Evolutionary conservation across 495 filamentous ascomycete genomes (phyloP).

Genomic region (Trichoderma erinaceum): DNA sequence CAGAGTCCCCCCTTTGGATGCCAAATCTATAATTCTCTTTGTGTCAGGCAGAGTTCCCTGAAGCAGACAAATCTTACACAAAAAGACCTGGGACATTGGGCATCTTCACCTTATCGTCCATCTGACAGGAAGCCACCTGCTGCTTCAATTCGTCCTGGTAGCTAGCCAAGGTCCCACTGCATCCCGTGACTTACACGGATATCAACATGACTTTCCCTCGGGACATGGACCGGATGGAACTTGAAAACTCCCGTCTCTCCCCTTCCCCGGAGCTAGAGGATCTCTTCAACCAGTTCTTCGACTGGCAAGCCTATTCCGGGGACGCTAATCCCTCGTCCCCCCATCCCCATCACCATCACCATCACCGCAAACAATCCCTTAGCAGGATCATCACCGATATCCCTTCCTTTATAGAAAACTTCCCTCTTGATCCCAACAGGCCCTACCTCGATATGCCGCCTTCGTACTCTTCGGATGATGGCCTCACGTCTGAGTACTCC

Average conservation of each 20-base stretch:
- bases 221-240: constrained; percentile 9
- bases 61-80: constrained; percentile 16
- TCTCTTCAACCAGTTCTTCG: constrained; percentile 15
- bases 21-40: constrained; percentile 18
- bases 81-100: constrained; percentile 14
- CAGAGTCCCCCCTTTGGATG: constrained; percentile 10
- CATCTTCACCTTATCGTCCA: constrained; percentile 16
- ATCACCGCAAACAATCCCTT: constrained; percentile 4
- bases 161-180: constrained; percentile 16
- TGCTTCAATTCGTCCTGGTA: constrained; percentile 16
- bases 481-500: constrained; percentile 13
- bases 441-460: constrained; percentile 4
- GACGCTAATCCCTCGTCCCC: background rate
- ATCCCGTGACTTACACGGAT: constrained; percentile 17
- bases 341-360: constrained; percentile 6
- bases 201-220: constrained; percentile 16
- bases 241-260: constrained; percentile 16
- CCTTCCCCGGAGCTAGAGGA: constrained; percentile 15
- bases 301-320: constrained; percentile 15
- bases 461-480: constrained; percentile 11
- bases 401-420: constrained; percentile 4
- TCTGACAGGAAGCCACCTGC: constrained; percentile 13
- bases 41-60: constrained; percentile 14
- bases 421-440: constrained; percentile 1
- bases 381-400: constrained; percentile 15